Conservation (phyloP, 75 land plant genomes). For the Pinus tabuliformis region DNA sequence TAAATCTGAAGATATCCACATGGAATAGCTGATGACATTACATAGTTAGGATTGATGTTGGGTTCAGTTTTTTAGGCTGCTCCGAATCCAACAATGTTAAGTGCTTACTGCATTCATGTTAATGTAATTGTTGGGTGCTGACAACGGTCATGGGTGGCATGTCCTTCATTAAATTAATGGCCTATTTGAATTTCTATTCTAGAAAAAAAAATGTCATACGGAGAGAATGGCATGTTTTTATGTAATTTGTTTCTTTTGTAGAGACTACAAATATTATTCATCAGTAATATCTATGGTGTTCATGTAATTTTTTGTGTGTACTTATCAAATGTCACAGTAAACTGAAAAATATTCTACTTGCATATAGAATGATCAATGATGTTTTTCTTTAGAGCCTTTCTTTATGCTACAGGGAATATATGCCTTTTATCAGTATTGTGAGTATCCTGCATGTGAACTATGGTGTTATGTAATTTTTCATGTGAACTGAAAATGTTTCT, state of each 20-base stretch:
- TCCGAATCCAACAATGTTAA: not conserved
- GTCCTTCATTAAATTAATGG: not conserved
- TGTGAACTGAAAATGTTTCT: not conserved
- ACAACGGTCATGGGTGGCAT: not conserved
- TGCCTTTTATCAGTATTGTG: too few species aligned
- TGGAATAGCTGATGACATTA: not conserved
- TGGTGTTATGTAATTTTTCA: not conserved
- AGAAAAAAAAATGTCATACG: not conserved
- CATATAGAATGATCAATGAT: too few species aligned
- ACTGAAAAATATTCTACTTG: too few species aligned
- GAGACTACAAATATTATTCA: not conserved
- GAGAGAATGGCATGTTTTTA: not conserved
- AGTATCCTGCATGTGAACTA: too few species aligned
- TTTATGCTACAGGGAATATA: too few species aligned
- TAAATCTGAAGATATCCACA: constrained; percentile 28
- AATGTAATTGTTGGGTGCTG: constrained; percentile 4
- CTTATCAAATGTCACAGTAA: not conserved
- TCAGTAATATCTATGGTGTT: not conserved
- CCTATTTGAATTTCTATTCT: not conserved
- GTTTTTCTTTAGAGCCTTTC: too few species aligned
- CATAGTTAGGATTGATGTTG: not conserved
- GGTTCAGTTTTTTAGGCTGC: not conserved
- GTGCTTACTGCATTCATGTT: not conserved
- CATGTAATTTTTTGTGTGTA: not conserved
- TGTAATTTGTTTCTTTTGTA: not conserved